Evolutionary conservation across 208 protist species (phyloP).

Genomic region (Trypanosoma rangeli): DNA sequence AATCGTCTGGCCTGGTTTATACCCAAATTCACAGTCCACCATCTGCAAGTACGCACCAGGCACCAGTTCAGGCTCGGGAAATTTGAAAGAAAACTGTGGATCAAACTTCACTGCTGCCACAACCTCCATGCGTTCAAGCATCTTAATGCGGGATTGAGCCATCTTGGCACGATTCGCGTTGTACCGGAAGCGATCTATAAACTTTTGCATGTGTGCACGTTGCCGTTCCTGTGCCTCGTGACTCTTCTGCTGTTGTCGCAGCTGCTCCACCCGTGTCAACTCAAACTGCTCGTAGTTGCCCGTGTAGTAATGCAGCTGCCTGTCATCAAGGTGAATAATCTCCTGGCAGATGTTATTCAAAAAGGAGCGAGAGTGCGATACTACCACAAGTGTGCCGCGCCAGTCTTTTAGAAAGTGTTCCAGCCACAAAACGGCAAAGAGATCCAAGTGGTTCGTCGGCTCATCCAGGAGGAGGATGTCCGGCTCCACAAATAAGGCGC

Average conservation of each 20-base stretch:
- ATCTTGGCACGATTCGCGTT: conserved; percentile 90
- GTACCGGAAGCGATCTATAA: conserved; percentile 94
- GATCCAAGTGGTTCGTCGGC: conserved; percentile 98
- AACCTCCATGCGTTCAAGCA: conserved; percentile 89
- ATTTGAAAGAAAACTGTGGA: conserved; percentile 89
- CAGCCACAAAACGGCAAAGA: conserved; percentile 98
- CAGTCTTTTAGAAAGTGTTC: conserved; percentile 96
- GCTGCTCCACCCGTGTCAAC: conserved; percentile 82
- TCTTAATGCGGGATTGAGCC: conserved; percentile 95
- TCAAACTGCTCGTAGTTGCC: conserved; percentile 96
- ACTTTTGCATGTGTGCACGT: conserved; percentile 91
- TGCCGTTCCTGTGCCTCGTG: conserved; percentile 90
- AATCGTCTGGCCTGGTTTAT: conserved; percentile 77
- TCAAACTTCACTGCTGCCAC: conserved; percentile 88
- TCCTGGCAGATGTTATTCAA: conserved; percentile 96
- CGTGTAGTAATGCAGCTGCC: conserved; percentile 89
- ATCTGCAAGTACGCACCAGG: conserved; percentile 83
- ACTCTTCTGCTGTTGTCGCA: conserved; percentile 88
- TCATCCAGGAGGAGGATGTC: conserved; percentile 97
- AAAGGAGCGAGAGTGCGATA: conserved; percentile 98
- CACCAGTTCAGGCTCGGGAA: conserved; percentile 85
- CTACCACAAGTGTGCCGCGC: conserved; percentile 95
- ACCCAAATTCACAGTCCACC: conserved; percentile 93
- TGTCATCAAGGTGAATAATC: conserved; percentile 90
- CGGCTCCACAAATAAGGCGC: conserved; percentile 96